phyloP scores from a whole-genome alignment of 2,329 filamentous ascomycete species.

The Venturia carpophila region DNA sequence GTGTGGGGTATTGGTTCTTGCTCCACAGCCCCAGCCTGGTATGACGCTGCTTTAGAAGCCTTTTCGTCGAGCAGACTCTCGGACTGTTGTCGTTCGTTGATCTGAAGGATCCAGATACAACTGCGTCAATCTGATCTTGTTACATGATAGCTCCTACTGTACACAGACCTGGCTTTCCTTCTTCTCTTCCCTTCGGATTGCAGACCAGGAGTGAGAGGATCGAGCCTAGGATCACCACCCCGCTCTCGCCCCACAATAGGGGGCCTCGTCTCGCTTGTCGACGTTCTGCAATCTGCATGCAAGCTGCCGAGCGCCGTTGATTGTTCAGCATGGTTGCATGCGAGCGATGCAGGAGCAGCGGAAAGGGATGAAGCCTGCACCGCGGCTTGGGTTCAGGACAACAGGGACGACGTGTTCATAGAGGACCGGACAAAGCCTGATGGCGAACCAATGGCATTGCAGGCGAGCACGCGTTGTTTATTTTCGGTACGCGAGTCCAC shows the following conservation, averaged over 20 bases:
- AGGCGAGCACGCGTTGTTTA: not conserved
- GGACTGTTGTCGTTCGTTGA: no score
- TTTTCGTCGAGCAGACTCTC: no score
- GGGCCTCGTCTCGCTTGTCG: not conserved
- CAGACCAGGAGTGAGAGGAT: not conserved
- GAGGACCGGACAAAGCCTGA: no score
- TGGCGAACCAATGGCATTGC: not conserved
- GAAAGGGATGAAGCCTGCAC: not conserved
- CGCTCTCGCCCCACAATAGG: not conserved
- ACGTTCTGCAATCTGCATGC: not conserved
- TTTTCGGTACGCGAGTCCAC: not conserved
- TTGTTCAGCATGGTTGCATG: conserved; percentile 8
- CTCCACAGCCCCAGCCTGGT: no score
- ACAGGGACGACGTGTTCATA: not conserved
- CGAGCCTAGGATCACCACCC: not conserved
- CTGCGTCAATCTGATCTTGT: no score
- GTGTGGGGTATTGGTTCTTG: no score
- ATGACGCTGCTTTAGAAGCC: no score
- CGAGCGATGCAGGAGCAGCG: not conserved
- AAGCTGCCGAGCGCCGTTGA: not conserved
- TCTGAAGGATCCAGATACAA: no score
- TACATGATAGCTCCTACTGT: no score
- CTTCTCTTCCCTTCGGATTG: no score
- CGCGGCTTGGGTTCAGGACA: not conserved
- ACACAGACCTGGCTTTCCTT: no score